Base-by-base conservation (phyloP, 257 asterid genomes). In the Thymus quinquecostatus region DNA sequence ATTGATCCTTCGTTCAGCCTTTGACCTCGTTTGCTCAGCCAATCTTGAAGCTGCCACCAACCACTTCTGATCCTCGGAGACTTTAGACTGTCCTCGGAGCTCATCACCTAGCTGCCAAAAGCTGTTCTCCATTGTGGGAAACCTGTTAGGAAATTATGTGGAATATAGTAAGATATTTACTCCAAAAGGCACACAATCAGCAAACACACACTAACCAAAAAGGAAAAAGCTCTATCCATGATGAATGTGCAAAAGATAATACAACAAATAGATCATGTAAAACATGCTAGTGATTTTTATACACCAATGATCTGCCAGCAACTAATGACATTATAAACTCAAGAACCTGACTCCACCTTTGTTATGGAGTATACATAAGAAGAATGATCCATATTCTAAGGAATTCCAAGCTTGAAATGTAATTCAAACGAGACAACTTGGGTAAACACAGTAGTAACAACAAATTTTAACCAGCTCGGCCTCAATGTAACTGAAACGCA, bases 101-200 rank as follows among this genome's bases (percentile, higher is more conserved):
- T 89, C 96, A 51, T 93, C 96, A 0, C 98, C 97, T 66, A 91
- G 80, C 71, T 88, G 98, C 96, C 98, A 93, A 79, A 83, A 93
- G 87, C 91, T 80, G 62, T 79, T 72, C 84, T 88, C 96, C 97
- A 90, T 91, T 45, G 72, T 83, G 71, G 72, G 77, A 71, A 69
- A 62, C 59, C 81, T 82, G 62, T 60, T 70, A 54, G 64, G 11
- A 1, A 29, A 61, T 2, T 60, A 13, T 71, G 29, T n/a, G 48
- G 45, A 32, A 36, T 10, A 51, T 33, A 5, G 29, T 69, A 60
- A 84, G 70, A 69, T 61, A 69, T 10, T 38, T 49, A 21, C 60
- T 71, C 49, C 38, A 73, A 43, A 32, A 47, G 47, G 13, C 8
- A 71, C 21, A 21, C 21, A 21, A 21, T 21, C 21, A 21, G 21